Conservation (phyloP, 1,284 basidiomycete species). For the Marasmius sp. region DNA sequence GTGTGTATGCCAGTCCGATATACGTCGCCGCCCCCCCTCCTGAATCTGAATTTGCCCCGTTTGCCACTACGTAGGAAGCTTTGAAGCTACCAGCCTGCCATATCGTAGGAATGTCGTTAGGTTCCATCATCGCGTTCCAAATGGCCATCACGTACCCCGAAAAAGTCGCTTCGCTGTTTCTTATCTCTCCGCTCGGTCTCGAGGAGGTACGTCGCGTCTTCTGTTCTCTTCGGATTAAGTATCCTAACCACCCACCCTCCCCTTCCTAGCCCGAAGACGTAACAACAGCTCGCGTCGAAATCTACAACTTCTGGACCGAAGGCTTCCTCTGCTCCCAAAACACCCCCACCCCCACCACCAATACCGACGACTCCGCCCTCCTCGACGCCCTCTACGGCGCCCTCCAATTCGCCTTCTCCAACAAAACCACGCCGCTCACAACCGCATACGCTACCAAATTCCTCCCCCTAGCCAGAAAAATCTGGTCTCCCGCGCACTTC, state of each 20-base stretch:
- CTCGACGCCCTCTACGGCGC: slow-evolving; percentile 28
- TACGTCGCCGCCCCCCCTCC: not conserved
- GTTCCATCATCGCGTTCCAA: slow-evolving; percentile 11
- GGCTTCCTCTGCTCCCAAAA: slow-evolving; percentile 18
- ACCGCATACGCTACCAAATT: slow-evolving; percentile 21
- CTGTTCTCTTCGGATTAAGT: too few species aligned
- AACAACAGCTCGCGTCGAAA: slow-evolving; percentile 11
- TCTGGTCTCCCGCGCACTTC: not conserved
- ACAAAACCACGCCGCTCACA: slow-evolving; percentile 17
- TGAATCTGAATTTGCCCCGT: too few species aligned
- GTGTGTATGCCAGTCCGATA: not conserved
- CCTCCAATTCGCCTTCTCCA: slow-evolving; percentile 33
- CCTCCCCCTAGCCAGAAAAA: not conserved
- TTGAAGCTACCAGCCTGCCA: slow-evolving; percentile 14
- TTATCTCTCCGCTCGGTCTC: slow-evolving; percentile 7
- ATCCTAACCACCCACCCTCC: not conserved
- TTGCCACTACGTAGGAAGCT: too few species aligned
- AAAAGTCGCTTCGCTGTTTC: slow-evolving; percentile 8
- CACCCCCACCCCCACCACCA: too few species aligned
- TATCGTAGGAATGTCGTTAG: slow-evolving; percentile 13
- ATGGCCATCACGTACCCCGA: slow-evolving; percentile 10
- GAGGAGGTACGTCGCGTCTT: too few species aligned
- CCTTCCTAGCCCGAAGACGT: slow-evolving; percentile 15
- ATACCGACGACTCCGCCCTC: slow-evolving; percentile 21
- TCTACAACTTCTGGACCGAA: slow-evolving; percentile 27